phyloP scores from a whole-genome alignment of 2,329 filamentous ascomycete genomes.

The Paraconiothyrium brasiliense region DNA sequence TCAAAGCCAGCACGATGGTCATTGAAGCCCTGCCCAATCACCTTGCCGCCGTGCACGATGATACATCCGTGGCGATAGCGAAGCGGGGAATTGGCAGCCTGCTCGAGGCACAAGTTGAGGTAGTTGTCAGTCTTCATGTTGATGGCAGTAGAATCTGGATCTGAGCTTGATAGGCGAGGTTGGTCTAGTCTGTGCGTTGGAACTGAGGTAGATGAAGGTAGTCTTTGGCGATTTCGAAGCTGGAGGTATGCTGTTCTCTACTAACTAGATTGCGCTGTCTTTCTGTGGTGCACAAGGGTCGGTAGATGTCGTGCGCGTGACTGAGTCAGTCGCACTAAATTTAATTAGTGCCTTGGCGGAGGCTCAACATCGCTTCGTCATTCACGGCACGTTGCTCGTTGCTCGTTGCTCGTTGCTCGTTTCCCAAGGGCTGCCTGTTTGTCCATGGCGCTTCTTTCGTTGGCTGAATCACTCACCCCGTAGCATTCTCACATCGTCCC shows the following conservation, averaged over 20 bases:
- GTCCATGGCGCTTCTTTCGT: neutral
- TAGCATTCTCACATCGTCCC: too few species aligned
- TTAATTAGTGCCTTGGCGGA: conserved; percentile 2
- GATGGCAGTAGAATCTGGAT: conserved; percentile 5
- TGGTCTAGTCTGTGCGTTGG: neutral
- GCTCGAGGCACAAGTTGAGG: conserved; percentile 61
- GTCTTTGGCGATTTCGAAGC: conserved; percentile 2
- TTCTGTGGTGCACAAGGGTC: neutral
- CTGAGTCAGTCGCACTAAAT: neutral
- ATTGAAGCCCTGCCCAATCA: conserved; percentile 63
- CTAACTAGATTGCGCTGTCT: neutral
- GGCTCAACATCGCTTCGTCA: neutral
- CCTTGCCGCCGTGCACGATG: conserved; percentile 62
- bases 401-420: neutral
- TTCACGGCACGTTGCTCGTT: neutral
- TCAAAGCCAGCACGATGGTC: conserved; percentile 61
- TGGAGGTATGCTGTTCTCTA: neutral
- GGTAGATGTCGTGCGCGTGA: neutral
- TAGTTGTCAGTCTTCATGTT: conserved; percentile 60
- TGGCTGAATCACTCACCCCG: too few species aligned
- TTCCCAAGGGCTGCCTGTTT: neutral
- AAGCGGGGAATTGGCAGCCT: conserved; percentile 61
- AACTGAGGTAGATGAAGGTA: neutral
- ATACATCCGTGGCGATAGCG: conserved; percentile 62
- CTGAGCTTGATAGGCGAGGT: neutral